phyloP scores from a whole-genome alignment of 2,329 filamentous ascomycete genomes.

The Colletotrichum coccodes region DNA sequence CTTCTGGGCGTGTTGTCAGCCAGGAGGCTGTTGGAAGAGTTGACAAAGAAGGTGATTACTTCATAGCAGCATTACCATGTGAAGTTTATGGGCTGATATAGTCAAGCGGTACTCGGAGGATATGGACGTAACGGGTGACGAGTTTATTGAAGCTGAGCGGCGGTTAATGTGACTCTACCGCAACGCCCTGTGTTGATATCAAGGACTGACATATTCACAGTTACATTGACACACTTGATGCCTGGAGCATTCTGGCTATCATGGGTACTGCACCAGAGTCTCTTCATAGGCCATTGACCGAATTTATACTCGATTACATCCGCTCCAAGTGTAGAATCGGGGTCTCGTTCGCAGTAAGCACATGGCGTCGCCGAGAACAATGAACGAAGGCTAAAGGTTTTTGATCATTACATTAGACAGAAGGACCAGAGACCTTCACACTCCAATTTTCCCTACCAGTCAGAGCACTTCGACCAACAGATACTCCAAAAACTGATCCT shows the following conservation, averaged over 20 bases:
- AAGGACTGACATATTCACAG: background rate
- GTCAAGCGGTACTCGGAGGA: background rate
- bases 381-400: background rate
- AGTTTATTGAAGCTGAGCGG: background rate
- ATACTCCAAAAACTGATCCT: background rate
- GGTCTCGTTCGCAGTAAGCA: background rate
- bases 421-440: background rate
- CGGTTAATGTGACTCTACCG: background rate
- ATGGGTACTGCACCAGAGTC: background rate
- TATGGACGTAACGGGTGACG: background rate
- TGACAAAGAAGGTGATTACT: background rate
- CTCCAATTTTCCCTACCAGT: background rate
- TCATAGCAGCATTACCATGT: background rate
- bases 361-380: background rate
- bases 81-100: background rate
- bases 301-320: background rate
- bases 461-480: background rate
- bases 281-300: background rate
- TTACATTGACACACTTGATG: background rate
- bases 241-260: background rate
- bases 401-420: background rate
- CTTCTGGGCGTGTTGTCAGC: background rate
- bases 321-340: background rate
- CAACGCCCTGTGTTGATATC: too few species aligned
- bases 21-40: background rate